Evolutionary conservation across 2,329 filamentous ascomycete species (phyloP).

Genomic region (Botryotinia globosa): DNA sequence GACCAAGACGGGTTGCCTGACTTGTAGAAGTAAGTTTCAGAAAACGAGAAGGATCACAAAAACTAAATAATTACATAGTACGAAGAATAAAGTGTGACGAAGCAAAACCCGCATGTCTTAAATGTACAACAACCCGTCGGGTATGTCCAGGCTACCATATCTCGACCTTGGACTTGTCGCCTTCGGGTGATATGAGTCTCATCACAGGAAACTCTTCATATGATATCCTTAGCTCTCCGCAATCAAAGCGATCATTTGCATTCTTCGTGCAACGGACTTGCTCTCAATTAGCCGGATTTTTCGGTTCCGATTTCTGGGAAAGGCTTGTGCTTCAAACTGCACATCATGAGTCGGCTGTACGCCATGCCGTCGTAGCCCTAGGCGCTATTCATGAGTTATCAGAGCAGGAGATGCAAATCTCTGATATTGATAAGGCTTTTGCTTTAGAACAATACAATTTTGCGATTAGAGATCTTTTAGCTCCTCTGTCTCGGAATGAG

Average conservation of each 20-base stretch:
- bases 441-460: constrained; percentile 27
- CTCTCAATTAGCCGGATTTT: constrained; percentile 60
- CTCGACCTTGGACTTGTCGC: not conserved
- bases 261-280: constrained; percentile 58
- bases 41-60: not conserved
- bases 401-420: constrained; percentile 7
- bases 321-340: constrained; percentile 59
- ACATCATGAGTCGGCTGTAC: constrained; percentile 42
- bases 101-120: constrained; percentile 26
- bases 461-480: constrained; percentile 25
- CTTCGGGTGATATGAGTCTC: not conserved
- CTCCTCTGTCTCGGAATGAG: constrained; percentile 15
- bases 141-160: constrained; percentile 31
- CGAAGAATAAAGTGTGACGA: constrained; percentile 34
- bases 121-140: constrained; percentile 29
- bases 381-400: constrained; percentile 29
- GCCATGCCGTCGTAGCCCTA: constrained; percentile 30
- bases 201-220: constrained; percentile 15
- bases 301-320: constrained; percentile 62
- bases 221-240: constrained; percentile 19
- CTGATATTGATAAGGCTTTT: constrained; percentile 19
- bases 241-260: constrained; percentile 48
- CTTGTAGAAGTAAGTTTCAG: constrained; percentile 41
- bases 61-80: not conserved
- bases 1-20: constrained; percentile 39